A percentile compares a stretch with the other conserved stretches of the same genome.
Conservation (phyloP, 2,329 filamentous ascomycete genomes). For the Zymoseptoria tritici region DNA sequence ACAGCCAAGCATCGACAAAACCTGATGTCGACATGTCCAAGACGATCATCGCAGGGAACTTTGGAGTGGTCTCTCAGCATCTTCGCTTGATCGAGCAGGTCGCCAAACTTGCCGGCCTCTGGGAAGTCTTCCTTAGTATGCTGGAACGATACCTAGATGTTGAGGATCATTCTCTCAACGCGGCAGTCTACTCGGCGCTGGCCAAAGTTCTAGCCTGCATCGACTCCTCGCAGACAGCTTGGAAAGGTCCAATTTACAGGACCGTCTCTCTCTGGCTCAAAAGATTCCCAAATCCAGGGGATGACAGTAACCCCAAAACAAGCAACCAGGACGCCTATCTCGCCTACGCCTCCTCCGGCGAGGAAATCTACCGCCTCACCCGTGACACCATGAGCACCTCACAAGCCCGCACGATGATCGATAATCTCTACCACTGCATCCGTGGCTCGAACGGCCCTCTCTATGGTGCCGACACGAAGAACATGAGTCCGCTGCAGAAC, state of each 20-base stretch:
- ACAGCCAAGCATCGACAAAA: background rate
- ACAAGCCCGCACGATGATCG: conserved; percentile 60
- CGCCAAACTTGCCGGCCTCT: conserved; percentile 61
- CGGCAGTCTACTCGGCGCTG: conserved; percentile 37
- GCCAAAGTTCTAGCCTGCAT: conserved; percentile 33
- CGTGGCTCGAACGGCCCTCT: conserved; percentile 59
- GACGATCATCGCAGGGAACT: conserved; percentile 65
- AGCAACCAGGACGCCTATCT: conserved; percentile 72
- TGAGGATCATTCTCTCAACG: conserved; percentile 34
- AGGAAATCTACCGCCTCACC: conserved; percentile 71
- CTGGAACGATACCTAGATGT: conserved; percentile 48
- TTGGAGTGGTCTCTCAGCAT: conserved; percentile 66
- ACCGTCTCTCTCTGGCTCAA: conserved; percentile 28
- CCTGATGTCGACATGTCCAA: conserved; percentile 55
- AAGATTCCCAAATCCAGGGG: conserved; percentile 17
- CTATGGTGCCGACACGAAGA: conserved; percentile 67
- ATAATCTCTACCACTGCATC: conserved; percentile 63
- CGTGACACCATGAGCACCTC: conserved; percentile 55
- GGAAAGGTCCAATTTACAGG: conserved; percentile 23
- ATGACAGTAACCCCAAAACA: conserved; percentile 7
- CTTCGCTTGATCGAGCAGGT: conserved; percentile 63
- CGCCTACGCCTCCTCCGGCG: conserved; percentile 71
- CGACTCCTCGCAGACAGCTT: conserved; percentile 11
- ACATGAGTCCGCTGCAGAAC: conserved; percentile 63
- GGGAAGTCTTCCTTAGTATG: conserved; percentile 65